These are phyloP conservation scores for Ascochyta koolunga DNA, from an alignment of 2,329 filamentous ascomycete species.

Conservation along the genomic window DNA sequence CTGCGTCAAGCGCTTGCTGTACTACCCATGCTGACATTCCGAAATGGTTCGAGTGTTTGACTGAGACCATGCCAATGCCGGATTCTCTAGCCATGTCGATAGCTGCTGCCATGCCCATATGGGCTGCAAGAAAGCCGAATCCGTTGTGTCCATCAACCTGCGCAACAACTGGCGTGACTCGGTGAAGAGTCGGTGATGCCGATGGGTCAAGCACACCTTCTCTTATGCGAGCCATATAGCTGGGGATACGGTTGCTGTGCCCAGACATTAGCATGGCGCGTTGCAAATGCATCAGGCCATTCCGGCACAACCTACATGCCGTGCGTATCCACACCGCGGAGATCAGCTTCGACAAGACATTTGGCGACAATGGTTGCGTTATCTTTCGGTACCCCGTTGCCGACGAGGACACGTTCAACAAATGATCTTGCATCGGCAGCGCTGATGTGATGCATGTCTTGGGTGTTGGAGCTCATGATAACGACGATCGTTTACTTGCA, in stretches of 20 bases:
- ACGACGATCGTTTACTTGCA: not conserved
- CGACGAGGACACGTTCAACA: conserved; percentile 61
- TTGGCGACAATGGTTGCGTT: conserved; percentile 69
- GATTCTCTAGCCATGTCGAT: conserved; percentile 68
- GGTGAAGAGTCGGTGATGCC: conserved; percentile 63
- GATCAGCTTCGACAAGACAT: conserved; percentile 74
- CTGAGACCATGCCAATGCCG: conserved; percentile 76
- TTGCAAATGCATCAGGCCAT: conserved; percentile 1
- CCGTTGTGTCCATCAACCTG: conserved; percentile 72
- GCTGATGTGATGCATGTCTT: conserved; percentile 27
- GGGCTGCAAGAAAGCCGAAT: conserved; percentile 76
- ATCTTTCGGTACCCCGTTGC: conserved; percentile 63
- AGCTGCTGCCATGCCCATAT: conserved; percentile 69
- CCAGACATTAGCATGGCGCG: conserved; percentile 5
- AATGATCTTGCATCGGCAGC: conserved; percentile 47
- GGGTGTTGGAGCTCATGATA: conserved; percentile 9
- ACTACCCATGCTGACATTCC: conserved; percentile 85
- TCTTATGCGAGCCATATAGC: conserved; percentile 75
- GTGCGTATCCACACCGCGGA: conserved; percentile 80
- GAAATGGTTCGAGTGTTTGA: conserved; percentile 81
- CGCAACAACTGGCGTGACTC: conserved; percentile 73
- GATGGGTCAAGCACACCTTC: conserved; percentile 69
- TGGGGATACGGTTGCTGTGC: conserved; percentile 69
- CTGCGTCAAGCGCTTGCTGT: conserved; percentile 74
- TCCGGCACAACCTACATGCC: conserved; percentile 55